Evolutionary conservation across 805 yeast genomes (phyloP).

Genomic region (Brettanomyces anomalus): DNA sequence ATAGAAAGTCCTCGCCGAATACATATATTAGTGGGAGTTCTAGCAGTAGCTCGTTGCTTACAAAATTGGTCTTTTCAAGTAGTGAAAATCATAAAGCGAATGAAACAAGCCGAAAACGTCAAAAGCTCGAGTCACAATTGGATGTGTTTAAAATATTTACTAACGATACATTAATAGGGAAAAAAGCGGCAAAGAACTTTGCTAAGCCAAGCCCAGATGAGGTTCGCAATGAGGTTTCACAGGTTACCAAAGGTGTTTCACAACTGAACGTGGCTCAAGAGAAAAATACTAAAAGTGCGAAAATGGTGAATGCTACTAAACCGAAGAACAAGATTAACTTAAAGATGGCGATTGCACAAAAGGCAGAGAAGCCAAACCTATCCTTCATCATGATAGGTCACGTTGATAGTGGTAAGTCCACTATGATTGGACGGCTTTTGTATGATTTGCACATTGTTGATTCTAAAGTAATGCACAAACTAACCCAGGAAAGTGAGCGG

Average conservation of each 20-base stretch:
- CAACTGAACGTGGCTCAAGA: conserved; percentile 11
- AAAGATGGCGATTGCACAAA: conserved; percentile 27
- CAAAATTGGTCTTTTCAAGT: too few species aligned
- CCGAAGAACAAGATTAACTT: conserved; percentile 38
- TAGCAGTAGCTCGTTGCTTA: too few species aligned
- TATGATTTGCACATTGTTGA: conserved; percentile 62
- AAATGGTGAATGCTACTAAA: conserved; percentile 23
- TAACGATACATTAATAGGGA: conserved; percentile 31
- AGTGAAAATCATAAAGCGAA: too few species aligned
- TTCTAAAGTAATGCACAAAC: conserved; percentile 51
- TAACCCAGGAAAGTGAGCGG: conserved; percentile 54
- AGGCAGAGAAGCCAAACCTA: conserved; percentile 40
- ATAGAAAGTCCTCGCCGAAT: background rate
- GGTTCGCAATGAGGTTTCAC: conserved; percentile 14
- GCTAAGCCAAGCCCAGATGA: conserved; percentile 80
- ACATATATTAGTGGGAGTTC: background rate
- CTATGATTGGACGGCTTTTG: conserved; percentile 65
- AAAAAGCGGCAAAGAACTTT: conserved; percentile 45
- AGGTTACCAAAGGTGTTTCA: conserved; percentile 17
- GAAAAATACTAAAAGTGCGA: conserved; percentile 1
- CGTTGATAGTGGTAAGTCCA: conserved; percentile 81
- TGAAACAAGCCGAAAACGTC: too few species aligned
- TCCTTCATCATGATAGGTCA: conserved; percentile 81
- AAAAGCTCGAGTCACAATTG: too few species aligned
- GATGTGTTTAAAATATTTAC: conserved; percentile 20